phyloP scores from a whole-genome alignment of 345 rosid species.

The Populus simonii region DNA sequence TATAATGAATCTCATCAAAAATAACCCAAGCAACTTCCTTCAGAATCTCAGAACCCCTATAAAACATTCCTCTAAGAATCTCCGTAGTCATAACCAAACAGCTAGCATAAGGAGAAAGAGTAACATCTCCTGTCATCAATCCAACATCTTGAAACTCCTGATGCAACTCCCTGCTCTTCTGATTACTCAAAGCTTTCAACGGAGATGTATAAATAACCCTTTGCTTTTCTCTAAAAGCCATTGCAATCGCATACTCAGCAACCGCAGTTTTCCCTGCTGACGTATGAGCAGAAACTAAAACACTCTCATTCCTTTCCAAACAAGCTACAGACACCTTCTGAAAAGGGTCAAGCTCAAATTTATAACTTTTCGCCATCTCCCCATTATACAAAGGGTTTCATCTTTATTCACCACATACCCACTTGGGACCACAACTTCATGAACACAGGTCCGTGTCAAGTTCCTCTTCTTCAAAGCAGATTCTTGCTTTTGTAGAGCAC shows the following conservation, averaged over 20 bases:
- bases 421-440: constrained; percentile 87
- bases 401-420: constrained; percentile 55
- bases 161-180: constrained; percentile 89
- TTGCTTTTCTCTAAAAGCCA: constrained; percentile 94
- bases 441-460: constrained; percentile 68
- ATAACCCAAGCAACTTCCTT: constrained; percentile 99
- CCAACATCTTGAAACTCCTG: constrained; percentile 96
- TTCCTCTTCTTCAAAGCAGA: constrained; percentile 48
- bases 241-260: constrained; percentile 97
- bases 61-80: constrained; percentile 96
- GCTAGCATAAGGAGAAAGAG: constrained; percentile 91
- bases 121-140: constrained; percentile 98
- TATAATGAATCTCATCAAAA: constrained; percentile 96
- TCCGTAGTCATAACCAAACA: constrained; percentile 98
- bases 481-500: constrained; percentile 31
- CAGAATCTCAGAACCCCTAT: constrained; percentile 86
- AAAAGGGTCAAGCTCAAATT: constrained; percentile 82
- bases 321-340: constrained; percentile 87
- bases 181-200: constrained; percentile 95
- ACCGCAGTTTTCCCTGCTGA: constrained; percentile 99
- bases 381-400: constrained; percentile 60
- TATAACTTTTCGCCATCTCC: constrained; percentile 73
- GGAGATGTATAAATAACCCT: constrained; percentile 95
- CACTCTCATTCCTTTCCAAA: constrained; percentile 86
- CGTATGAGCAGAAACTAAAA: constrained; percentile 92